Evolutionary conservation across 1,139 yeast species (phyloP).

Genomic region (Diutina catenulata): DNA sequence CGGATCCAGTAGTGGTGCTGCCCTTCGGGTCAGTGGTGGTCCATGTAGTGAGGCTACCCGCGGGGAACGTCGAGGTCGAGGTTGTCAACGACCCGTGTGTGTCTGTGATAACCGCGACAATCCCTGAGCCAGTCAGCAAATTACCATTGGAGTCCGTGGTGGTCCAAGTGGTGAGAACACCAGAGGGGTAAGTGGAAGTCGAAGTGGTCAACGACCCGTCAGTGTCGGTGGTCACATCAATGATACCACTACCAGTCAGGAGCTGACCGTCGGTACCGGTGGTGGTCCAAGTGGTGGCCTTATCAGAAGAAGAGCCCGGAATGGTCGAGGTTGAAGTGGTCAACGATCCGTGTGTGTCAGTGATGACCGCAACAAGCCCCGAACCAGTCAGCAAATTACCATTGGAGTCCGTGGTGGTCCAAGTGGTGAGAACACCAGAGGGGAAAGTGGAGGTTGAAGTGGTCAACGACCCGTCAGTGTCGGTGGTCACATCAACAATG

Average conservation of each 20-base stretch:
- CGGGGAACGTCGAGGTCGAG: background rate
- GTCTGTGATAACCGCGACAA: slow-evolving; percentile 1
- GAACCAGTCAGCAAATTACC: background rate
- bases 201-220: background rate
- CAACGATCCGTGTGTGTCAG: background rate
- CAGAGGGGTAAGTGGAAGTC: background rate
- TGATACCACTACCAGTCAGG: background rate
- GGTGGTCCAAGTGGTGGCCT: slow-evolving; percentile 1
- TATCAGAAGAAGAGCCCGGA: background rate
- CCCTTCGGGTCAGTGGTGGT: background rate
- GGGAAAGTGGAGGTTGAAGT: background rate
- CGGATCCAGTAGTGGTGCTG: background rate
- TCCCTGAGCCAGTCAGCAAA: background rate
- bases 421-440: background rate
- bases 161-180: slow-evolving; percentile 1
- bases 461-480: background rate
- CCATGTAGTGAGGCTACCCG: background rate
- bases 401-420: background rate
- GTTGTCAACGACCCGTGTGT: background rate
- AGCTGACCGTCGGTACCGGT: background rate
- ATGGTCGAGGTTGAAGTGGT: background rate
- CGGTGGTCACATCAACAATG: slow-evolving; percentile 1
- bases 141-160: background rate
- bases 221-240: slow-evolving; percentile 4
- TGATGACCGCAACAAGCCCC: background rate